phyloP scores from a whole-genome alignment of 1,284 basidiomycete genomes.

The Mrakiaceae sp. region DNA sequence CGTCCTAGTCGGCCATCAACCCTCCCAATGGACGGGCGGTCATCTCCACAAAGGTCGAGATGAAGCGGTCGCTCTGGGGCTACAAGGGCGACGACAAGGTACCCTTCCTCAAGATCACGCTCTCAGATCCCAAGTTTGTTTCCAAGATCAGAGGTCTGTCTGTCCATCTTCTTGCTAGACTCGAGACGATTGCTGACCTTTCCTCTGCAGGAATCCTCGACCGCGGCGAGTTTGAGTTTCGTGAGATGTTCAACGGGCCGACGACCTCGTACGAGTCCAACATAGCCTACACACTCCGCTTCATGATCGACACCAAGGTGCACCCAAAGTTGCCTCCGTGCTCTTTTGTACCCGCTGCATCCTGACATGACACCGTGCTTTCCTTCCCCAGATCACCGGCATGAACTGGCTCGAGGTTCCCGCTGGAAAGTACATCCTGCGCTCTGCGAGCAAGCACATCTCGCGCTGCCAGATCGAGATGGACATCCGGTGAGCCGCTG shows the following conservation, averaged over 20 bases:
- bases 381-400: constrained; percentile 57
- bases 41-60: constrained; percentile 48
- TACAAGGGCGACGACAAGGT: constrained; percentile 68
- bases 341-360: background rate
- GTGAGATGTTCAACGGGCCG: constrained; percentile 50
- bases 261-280: constrained; percentile 82
- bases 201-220: constrained; percentile 62
- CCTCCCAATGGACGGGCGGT: constrained; percentile 38
- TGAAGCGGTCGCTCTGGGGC: constrained; percentile 68
- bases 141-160: constrained; percentile 22
- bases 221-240: constrained; percentile 62
- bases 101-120: constrained; percentile 72
- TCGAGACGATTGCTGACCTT: too few species aligned
- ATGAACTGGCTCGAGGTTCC: constrained; percentile 97
- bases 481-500: constrained; percentile 48
- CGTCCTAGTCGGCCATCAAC: constrained; percentile 22
- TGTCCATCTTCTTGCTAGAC: too few species aligned
- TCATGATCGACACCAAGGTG: constrained; percentile 93
- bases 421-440: constrained; percentile 60
- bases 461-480: constrained; percentile 83
- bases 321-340: background rate
- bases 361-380: background rate
- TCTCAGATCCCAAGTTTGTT: constrained; percentile 50
- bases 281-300: constrained; percentile 72
- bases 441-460: constrained; percentile 46